Evolutionary conservation across 2,329 filamentous ascomycete genomes (phyloP).

Genomic region (Cryphonectria parasitica): DNA sequence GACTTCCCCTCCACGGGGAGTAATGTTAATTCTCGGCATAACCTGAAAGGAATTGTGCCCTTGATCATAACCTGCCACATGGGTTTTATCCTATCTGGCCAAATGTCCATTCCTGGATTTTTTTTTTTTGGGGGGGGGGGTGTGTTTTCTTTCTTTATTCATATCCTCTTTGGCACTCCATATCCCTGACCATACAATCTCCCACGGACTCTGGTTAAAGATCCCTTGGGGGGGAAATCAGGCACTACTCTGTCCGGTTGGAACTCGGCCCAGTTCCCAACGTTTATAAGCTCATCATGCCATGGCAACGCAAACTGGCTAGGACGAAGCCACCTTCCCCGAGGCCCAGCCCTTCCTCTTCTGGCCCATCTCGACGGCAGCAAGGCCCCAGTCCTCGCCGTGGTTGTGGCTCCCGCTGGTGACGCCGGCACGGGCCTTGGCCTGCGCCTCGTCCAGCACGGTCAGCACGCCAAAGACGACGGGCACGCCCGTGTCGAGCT

Average conservation of each 20-base stretch:
- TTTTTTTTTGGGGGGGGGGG: neutral
- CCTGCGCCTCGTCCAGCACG: conserved; percentile 86
- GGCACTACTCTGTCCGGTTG: neutral
- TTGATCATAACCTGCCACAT: neutral
- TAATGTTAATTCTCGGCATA: conserved; percentile 29
- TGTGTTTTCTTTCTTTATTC: too few relatives aligned
- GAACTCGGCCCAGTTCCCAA: neutral
- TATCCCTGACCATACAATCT: too few relatives aligned
- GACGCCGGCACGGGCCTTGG: conserved; percentile 80
- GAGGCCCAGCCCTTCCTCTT: conserved; percentile 85
- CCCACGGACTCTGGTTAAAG: too few relatives aligned
- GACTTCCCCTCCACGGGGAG: conserved; percentile 25
- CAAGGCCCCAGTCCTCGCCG: conserved; percentile 93
- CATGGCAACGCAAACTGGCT: neutral
- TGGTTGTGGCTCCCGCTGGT: conserved; percentile 78
- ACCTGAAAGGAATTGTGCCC: conserved; percentile 11
- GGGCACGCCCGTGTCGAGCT: conserved; percentile 85
- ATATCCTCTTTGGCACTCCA: neutral
- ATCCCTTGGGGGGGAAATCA: neutral
- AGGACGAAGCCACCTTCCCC: conserved; percentile 59
- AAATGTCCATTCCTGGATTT: neutral
- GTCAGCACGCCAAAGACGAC: conserved; percentile 93
- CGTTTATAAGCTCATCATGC: neutral
- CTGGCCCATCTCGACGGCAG: conserved; percentile 89
- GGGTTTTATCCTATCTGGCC: neutral